These are phyloP conservation scores for Fraxinus platypoda DNA, from an alignment of 305 asterid species.

Conservation along the genomic window DNA sequence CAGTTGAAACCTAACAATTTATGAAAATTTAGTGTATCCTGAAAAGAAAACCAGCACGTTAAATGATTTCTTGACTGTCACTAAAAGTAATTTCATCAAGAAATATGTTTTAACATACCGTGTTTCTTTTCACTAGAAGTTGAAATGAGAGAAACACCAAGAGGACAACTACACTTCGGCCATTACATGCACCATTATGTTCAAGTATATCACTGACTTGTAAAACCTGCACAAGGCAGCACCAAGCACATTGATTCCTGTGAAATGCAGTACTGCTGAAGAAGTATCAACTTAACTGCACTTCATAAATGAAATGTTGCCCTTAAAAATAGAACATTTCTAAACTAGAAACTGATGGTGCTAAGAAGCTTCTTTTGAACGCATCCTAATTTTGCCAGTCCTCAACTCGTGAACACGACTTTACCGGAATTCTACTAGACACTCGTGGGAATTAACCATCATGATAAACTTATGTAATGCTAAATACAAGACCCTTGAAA, in stretches of 20 bases:
- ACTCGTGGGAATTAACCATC: background rate
- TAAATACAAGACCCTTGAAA: background rate
- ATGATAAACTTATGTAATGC: background rate
- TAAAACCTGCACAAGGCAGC: constrained; percentile 65
- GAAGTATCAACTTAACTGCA: constrained; percentile 15
- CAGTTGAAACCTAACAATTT: constrained; percentile 76
- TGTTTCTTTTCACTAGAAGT: constrained; percentile 83
- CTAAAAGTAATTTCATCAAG: constrained; percentile 6
- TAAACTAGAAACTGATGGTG: background rate
- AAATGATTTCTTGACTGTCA: constrained; percentile 22
- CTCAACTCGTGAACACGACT: background rate
- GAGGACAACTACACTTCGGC: constrained; percentile 77
- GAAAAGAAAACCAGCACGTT: constrained; percentile 26
- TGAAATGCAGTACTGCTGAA: constrained; percentile 13
- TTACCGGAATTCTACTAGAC: constrained; percentile 1
- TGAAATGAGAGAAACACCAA: constrained; percentile 93
- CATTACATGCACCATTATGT: constrained; percentile 86
- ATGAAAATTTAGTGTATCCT: constrained; percentile 90
- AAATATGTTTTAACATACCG: constrained; percentile 42
- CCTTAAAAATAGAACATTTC: background rate
- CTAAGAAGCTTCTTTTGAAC: constrained; percentile 6
- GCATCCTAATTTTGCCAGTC: background rate
- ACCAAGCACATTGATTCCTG: constrained; percentile 28
- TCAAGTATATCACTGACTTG: constrained; percentile 96
- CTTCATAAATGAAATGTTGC: background rate